Evolutionary conservation across 176 grass and related monocot genomes (phyloP), one percentile per base, ranked within the genome.

Genomic region (Tillandsia leiboldiana): DNA sequence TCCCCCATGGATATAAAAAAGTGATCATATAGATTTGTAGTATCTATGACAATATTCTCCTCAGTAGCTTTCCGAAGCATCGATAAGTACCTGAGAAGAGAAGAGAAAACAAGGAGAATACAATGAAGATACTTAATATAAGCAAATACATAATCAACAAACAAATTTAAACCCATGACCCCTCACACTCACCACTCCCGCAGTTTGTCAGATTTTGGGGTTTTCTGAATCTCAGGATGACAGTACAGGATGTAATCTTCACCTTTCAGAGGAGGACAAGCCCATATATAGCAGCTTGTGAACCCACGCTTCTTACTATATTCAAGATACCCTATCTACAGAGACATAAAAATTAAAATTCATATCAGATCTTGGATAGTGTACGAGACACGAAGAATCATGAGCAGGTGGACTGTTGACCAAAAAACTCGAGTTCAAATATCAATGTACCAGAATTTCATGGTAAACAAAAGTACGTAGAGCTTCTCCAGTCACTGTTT

Each of bases 211-310:
- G 86, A 88, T 68, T 90, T 97, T 33, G 93, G 93, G 84, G 86
- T 92, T 75, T 92, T 97, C 75, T 97, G 89, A 73, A 51, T 78
- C 67, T 68, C 82, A 65, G 93, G 93, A 87, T 97, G 89, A 72
- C 93, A 97, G 76, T 97, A 90, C 51, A 97, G 79, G 87, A 97
- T 91, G 76, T 97, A 96, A 70, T 97, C 86, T 71, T 97, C 89
- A 29, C 81, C 81, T 85, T 88, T 96, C 12, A 83, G 88, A 78
- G 93, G 88, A 64, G 93, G 93, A 70, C 89, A 97, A 81, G 86
- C 79, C 93, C 93, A 97, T 83, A 97, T 88, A 66, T 86, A 92
- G 75, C 93, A 97, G 79, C 93, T 92, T 33, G 88, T 81, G 73
- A 97, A 97, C 51, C 93, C 93, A 27, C 70, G 62, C 83, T 85